These are phyloP conservation scores for Passiflora organensis DNA, from an alignment of 345 rosid genomes.

Conservation along the genomic window DNA sequence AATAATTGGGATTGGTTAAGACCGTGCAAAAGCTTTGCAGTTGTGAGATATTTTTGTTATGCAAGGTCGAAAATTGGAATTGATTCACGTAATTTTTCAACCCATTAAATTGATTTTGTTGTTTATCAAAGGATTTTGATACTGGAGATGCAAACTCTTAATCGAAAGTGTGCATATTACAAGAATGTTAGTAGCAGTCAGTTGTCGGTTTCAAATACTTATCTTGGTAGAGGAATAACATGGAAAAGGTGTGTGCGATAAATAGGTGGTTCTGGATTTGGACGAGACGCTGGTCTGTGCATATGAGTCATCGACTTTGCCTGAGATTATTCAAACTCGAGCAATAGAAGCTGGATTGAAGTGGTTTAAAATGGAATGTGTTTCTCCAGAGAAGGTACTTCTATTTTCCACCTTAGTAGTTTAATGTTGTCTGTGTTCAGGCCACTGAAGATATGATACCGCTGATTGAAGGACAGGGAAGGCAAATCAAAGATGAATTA, in stretches of 20 bases:
- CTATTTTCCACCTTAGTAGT: background rate
- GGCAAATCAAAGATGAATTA: conserved; percentile 73
- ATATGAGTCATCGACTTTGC: conserved; percentile 24
- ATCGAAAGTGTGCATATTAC: background rate
- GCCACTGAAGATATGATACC: background rate
- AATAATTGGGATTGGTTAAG: background rate
- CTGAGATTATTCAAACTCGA: conserved; percentile 13
- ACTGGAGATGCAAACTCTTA: no score
- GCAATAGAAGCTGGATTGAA: conserved; percentile 23
- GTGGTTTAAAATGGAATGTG: conserved; percentile 23
- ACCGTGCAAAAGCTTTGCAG: no score
- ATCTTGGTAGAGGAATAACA: no score
- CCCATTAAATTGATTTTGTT: no score
- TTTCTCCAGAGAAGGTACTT: conserved; percentile 18
- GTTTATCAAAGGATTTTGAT: no score
- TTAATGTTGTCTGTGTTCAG: background rate
- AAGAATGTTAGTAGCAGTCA: background rate
- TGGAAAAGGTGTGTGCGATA: background rate
- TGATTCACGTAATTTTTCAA: no score
- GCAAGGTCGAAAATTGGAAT: no score
- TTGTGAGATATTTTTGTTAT: no score
- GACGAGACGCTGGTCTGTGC: conserved; percentile 28
- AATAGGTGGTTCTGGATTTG: conserved; percentile 31
- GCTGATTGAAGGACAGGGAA: conserved; percentile 53
- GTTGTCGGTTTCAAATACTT: background rate